Evolutionary conservation across 2,329 filamentous ascomycete species (phyloP).

Genomic region (Stagonosporopsis chrysanthemi): DNA sequence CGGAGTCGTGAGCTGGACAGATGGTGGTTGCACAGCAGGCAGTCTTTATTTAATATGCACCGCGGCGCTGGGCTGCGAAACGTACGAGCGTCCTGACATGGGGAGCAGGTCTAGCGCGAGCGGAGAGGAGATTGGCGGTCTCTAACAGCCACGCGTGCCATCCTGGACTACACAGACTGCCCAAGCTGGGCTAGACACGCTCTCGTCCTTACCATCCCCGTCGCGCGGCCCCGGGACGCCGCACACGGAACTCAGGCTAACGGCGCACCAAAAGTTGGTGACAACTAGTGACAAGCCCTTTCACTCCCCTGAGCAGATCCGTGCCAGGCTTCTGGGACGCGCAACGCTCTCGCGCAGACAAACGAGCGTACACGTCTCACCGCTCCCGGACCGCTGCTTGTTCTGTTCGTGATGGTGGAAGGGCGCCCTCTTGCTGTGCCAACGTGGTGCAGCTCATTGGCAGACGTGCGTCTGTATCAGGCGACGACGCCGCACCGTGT

Average conservation of each 20-base stretch:
- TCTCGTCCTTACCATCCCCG: constrained; percentile 27
- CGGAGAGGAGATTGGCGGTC: constrained; percentile 30
- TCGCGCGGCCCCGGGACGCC: constrained; percentile 45
- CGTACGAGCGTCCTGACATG: constrained; percentile 29
- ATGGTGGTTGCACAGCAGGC: constrained; percentile 26
- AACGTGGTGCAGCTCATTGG: constrained; percentile 35
- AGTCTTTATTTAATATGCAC: constrained; percentile 38
- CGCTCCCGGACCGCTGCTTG: constrained; percentile 24
- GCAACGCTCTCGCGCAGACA: constrained; percentile 19
- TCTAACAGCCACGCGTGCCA: constrained; percentile 19
- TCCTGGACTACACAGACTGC: constrained; percentile 18
- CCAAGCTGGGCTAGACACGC: constrained; percentile 30
- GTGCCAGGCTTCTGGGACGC: constrained; percentile 36
- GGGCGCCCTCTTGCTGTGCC: constrained; percentile 14
- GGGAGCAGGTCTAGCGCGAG: constrained; percentile 30
- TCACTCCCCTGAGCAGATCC: constrained; percentile 36
- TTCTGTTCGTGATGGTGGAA: constrained; percentile 17
- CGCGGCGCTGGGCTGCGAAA: constrained; percentile 41
- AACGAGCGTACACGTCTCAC: constrained; percentile 28
- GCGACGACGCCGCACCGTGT: constrained; percentile 23
- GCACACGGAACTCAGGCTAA: constrained; percentile 42
- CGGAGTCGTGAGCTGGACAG: constrained; percentile 20
- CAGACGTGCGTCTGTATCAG: constrained; percentile 20
- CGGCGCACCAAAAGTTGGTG: constrained; percentile 32
- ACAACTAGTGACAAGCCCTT: constrained; percentile 30